Base-by-base conservation (phyloP, 768 basidiomycete species). In the Pleurotus eryngii region DNA sequence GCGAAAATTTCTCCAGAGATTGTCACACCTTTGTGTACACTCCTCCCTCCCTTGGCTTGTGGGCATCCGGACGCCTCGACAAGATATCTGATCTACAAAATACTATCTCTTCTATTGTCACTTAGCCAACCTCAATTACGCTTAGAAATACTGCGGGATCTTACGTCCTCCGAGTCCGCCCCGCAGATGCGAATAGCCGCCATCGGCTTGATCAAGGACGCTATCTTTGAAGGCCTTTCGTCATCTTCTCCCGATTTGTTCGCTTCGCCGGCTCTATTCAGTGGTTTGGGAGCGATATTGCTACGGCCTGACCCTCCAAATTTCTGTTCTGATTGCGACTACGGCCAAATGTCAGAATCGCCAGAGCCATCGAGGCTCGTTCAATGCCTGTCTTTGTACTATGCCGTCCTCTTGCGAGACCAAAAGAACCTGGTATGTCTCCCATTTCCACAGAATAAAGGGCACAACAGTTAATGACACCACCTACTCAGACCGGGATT, bases 111-210 rank as follows among this genome's bases (percentile, higher is more conserved):
- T 40, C 67, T 86, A 1, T 74, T 90, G 17, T 70, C 77, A 0
- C 71, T 76, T 1, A 69, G 79, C 3, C 80, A 82, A 1, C 68
- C 81, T 0, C 63, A 71, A 37, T 61, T 84, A 0, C 80, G 83
- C 2, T 70, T 90, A 14, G 77, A 81, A 42, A 69, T 85, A 7
- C 74, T 91, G 3, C 68, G 74, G 9, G 83, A 83, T 37, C 74
- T 90, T 18, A 76, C 81, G 15, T 62, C 64, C 2, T 75, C 82
- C 57, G 67, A 68, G 4, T 71, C 81, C 14, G 80, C 81, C 46
- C 85, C 85, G 0, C 85, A 87, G 63, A 87, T 91, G 78, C 78
- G 84, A 7, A 81, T 83, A 0, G 86, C 88, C 0, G 81, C 86
- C 0, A 76, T 92, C 0, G 85, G 86, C 0, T 73, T 91, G 2